Evolutionary conservation across 2,329 filamentous ascomycete genomes (phyloP), one percentile per base, ranked within the genome.

Genomic region (Ascochyta rabiei): DNA sequence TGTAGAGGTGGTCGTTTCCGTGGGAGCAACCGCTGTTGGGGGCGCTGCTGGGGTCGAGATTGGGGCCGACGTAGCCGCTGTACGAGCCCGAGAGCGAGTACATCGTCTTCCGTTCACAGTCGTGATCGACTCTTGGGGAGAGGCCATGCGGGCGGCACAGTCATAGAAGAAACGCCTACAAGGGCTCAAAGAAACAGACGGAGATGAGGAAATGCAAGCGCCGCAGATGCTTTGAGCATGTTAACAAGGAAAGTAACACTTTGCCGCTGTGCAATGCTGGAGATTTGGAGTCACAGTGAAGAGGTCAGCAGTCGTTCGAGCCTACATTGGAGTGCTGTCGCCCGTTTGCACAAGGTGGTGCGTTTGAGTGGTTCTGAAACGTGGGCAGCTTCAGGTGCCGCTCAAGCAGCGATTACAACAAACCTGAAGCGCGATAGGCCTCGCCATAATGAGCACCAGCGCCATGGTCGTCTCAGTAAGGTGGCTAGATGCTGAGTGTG

Each of bases 31-130:
- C 38, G 56, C 33, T 33, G 67, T 48, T 39, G 64, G 38, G 38
- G 59, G 44, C 35, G 54, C 57, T 50, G 56, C 56, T 47, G 60
- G 54, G 38, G 57, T 54, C 15, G 53, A 16, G 21, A 57, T 39
- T 37, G 37, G 50, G 19, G 62, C 62, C 19, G 70, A 69, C 34
- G 65, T 66, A 55, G 60, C 61, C 50, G 67, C 62, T 33, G 68
- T 71, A 39, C 70, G 67, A 56, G 66, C 71, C 41, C 69, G 70
- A 50, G 73, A 72, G 57, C 73, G 71, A 60, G 73, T 75, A 64
- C 74, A 76, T 65, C 69, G 68, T 63, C 68, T 67, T 60, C 74
- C 74, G 59, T 54, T 73, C 59, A 76, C 72, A 52, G 72, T 75
- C 51, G 72, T 75, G 46, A 69, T 71, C 41, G 67, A 68, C 39